Percentiles rank a stretch among this genome's conserved stretches.
Conservation (phyloP, 495 filamentous ascomycete genomes). For the Penicillium pulvis region DNA sequence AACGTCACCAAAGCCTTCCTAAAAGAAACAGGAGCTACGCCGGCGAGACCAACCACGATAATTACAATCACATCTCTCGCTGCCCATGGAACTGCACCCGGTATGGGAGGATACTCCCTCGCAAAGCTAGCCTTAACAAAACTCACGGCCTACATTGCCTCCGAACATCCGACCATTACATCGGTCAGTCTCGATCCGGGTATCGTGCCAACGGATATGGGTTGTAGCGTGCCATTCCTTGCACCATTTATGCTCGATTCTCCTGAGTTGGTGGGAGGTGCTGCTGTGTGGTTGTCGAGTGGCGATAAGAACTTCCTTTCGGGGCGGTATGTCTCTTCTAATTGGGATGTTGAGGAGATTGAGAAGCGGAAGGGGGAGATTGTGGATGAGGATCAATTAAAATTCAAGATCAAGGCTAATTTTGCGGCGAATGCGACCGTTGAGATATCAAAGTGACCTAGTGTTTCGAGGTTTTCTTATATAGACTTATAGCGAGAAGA, state of each 20-base stretch:
- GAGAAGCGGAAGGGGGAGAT: slow-evolving; percentile 45
- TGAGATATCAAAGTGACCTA: background rate
- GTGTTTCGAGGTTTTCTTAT: background rate
- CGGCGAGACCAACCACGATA: slow-evolving; percentile 30
- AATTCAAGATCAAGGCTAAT: background rate
- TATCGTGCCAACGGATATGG: slow-evolving; percentile 39
- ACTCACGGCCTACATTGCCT: slow-evolving; percentile 31
- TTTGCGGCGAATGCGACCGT: background rate
- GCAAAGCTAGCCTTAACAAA: slow-evolving; percentile 37
- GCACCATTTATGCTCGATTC: slow-evolving; percentile 35
- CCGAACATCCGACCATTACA: slow-evolving; percentile 41
- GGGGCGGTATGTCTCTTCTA: slow-evolving; percentile 41
- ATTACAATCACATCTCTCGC: slow-evolving; percentile 42
- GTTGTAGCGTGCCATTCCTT: slow-evolving; percentile 16
- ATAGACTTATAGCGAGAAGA: no score
- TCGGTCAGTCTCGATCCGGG: slow-evolving; percentile 42
- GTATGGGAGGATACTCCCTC: slow-evolving; percentile 38
- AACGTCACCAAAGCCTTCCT: slow-evolving; percentile 42
- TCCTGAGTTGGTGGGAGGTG: slow-evolving; percentile 38
- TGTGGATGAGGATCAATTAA: background rate
- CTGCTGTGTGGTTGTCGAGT: slow-evolving; percentile 41
- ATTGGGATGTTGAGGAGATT: slow-evolving; percentile 52
- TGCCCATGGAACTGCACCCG: slow-evolving; percentile 28
- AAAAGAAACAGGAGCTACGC: slow-evolving; percentile 22
- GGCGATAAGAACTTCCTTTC: slow-evolving; percentile 41